These are phyloP conservation scores for Elsinoe perseae DNA, from an alignment of 2,329 filamentous ascomycete species.

Conservation along the genomic window DNA sequence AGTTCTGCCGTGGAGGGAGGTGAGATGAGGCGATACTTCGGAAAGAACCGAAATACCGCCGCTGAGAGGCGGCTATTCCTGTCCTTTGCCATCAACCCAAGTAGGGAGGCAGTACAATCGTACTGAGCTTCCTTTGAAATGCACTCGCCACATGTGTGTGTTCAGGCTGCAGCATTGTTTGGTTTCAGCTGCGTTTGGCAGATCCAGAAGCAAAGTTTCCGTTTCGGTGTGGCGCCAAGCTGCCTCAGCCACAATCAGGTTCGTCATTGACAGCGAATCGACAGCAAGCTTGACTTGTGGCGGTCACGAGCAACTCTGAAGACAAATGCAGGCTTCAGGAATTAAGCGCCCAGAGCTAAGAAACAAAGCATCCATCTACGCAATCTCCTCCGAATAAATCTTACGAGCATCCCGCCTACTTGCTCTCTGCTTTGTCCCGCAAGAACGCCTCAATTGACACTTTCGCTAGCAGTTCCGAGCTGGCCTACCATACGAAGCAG, in stretches of 20 bases:
- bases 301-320: conserved; percentile 3
- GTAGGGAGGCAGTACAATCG: too few relatives aligned
- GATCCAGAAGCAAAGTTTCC: background rate
- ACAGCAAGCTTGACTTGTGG: conserved; percentile 3
- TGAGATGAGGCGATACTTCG: too few relatives aligned
- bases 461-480: background rate
- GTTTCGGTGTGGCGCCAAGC: background rate
- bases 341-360: conserved; percentile 9
- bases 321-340: conserved; percentile 1
- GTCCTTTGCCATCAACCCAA: too few relatives aligned
- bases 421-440: background rate
- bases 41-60: too few relatives aligned
- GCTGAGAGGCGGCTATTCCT: background rate
- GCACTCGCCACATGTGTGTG: background rate
- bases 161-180: conserved; percentile 1
- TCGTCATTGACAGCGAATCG: conserved; percentile 5
- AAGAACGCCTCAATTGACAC: background rate
- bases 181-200: background rate
- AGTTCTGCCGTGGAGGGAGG: too few relatives aligned
- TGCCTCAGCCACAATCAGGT: conserved; percentile 7
- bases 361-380: conserved; percentile 2
- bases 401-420: background rate
- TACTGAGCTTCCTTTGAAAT: too few relatives aligned
- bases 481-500: background rate
- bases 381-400: conserved; percentile 9